Base-by-base conservation (phyloP, 2,329 filamentous ascomycete species). In the Scedosporium aurantiacum region DNA sequence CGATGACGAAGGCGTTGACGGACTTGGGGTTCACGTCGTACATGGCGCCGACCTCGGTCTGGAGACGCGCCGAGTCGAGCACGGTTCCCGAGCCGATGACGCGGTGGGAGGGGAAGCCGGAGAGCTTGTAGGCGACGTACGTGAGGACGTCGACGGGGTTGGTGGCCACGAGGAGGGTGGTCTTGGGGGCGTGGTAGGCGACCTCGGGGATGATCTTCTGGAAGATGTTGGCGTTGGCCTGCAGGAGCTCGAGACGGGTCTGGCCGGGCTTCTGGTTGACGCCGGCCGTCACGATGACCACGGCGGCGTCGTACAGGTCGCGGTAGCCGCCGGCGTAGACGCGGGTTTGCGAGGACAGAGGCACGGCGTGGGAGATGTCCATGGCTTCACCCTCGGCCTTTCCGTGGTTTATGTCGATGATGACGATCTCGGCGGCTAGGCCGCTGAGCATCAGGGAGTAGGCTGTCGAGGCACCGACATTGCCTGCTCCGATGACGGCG, bases 251-350 rank as follows among this genome's bases (percentile, higher is more conserved):
- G 32, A 70, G 63, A 25, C 70, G 68, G 10, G 69, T 70, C 63
- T 71, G 69, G 37, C 69, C 69, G 45, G 69, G 69, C 64, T 69
- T 70, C 63, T 71, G 70, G 64, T 71, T 71, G 62, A 68, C 70
- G 37, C 70, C 70, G 27, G 70, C 70, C 12, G 70, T 70, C 66
- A 71, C 69, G 65, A 71, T 66, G 62, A 71, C 70, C 61, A 67
- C 67, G 25, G 68, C 66, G 18, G 69, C 67, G 23, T 66, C 64
- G 12, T 64, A 65, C 62, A 69, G 70, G 63, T 71, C 69, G 16
- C 65, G 66, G 63, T 70, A 69, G 21, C 64, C 64, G 47, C 67
- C 68, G 57, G 64, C 63, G 14, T 66, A 66, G 45, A 71, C 68
- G 32, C 65, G 65, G 58, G 68, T 66, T 45, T 71, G 68, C 5